These are phyloP conservation scores for Antrodiella citrinella DNA, from an alignment of 768 basidiomycete species.

Conservation along the genomic window DNA sequence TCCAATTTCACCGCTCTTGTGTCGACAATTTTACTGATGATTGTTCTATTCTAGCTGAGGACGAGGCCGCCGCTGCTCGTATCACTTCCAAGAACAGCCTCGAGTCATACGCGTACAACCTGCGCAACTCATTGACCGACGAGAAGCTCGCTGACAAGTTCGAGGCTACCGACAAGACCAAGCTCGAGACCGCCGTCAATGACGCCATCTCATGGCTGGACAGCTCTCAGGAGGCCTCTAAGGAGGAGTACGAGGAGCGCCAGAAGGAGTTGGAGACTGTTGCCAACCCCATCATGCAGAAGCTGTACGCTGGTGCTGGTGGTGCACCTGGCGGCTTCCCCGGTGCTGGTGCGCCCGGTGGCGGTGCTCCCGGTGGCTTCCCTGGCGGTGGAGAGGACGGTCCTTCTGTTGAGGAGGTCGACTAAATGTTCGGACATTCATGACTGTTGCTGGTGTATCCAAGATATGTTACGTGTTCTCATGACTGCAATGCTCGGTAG, in stretches of 20 bases:
- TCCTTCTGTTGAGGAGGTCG: slow-evolving; percentile 88
- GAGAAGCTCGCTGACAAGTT: slow-evolving; percentile 86
- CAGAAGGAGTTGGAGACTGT: slow-evolving; percentile 89
- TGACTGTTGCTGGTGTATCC: slow-evolving; percentile 1
- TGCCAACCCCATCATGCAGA: slow-evolving; percentile 67
- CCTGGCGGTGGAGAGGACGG: slow-evolving; percentile 78
- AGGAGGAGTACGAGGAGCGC: slow-evolving; percentile 88
- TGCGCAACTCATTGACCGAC: slow-evolving; percentile 81
- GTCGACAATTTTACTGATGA: slow-evolving; percentile 7
- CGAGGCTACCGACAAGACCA: slow-evolving; percentile 76
- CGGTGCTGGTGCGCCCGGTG: slow-evolving; percentile 31
- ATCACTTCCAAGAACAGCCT: slow-evolving; percentile 86
- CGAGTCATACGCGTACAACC: slow-evolving; percentile 93
- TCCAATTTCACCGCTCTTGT: slow-evolving; percentile 4
- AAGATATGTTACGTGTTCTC: slow-evolving; percentile 7
- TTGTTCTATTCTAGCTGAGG: slow-evolving; percentile 49
- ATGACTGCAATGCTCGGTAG: slow-evolving; percentile 10
- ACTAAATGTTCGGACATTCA: slow-evolving; percentile 33
- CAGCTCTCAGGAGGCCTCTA: slow-evolving; percentile 78
- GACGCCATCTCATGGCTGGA: slow-evolving; percentile 86
- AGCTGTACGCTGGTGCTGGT: slow-evolving; percentile 56
- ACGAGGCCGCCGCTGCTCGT: slow-evolving; percentile 77
- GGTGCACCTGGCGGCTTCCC: slow-evolving; percentile 47
- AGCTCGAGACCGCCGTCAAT: slow-evolving; percentile 73
- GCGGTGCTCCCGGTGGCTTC: slow-evolving; percentile 34